A percentile compares a stretch with the other conserved stretches of the same genome.
Evolutionary conservation across 768 basidiomycete genomes (phyloP).

Genomic region (Leccinellum rugosiceps): DNA sequence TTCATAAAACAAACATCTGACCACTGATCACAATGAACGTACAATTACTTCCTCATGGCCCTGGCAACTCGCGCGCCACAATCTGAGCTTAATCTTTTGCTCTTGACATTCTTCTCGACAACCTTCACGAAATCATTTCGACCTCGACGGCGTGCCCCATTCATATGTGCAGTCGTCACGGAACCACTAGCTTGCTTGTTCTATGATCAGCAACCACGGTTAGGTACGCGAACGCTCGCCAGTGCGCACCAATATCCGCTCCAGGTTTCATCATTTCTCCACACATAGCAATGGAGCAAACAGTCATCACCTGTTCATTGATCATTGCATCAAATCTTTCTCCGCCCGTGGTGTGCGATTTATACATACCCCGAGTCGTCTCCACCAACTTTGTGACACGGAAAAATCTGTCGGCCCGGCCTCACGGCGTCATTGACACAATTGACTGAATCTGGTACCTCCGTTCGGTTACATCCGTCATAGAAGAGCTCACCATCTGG

Average conservation of each 20-base stretch:
- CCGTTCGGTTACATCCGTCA: conserved; percentile 28
- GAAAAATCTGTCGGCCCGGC: conserved; percentile 9
- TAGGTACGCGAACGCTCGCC: conserved; percentile 14
- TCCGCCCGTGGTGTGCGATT: background rate
- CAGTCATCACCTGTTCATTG: background rate
- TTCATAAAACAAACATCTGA: conserved; percentile 5
- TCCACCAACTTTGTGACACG: background rate
- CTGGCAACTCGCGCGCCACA: conserved; percentile 16
- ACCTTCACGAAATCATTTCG: conserved; percentile 1
- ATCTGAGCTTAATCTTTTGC: conserved; percentile 2
- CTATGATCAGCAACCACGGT: conserved; percentile 8
- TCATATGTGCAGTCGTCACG: conserved; percentile 1
- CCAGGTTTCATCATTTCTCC: conserved; percentile 1
- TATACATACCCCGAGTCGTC: background rate
- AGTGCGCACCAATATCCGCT: background rate
- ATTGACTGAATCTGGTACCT: conserved; percentile 21
- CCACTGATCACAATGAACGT: conserved; percentile 18
- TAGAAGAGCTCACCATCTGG: conserved; percentile 10
- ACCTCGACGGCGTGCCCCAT: conserved; percentile 3
- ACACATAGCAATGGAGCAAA: background rate
- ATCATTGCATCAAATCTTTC: background rate
- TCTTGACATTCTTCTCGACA: conserved; percentile 2
- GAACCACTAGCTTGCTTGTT: background rate
- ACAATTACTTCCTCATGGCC: conserved; percentile 9
- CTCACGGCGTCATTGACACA: conserved; percentile 4